Evolutionary conservation across 768 basidiomycete species (phyloP).

Genomic region (Pholiota conissans): DNA sequence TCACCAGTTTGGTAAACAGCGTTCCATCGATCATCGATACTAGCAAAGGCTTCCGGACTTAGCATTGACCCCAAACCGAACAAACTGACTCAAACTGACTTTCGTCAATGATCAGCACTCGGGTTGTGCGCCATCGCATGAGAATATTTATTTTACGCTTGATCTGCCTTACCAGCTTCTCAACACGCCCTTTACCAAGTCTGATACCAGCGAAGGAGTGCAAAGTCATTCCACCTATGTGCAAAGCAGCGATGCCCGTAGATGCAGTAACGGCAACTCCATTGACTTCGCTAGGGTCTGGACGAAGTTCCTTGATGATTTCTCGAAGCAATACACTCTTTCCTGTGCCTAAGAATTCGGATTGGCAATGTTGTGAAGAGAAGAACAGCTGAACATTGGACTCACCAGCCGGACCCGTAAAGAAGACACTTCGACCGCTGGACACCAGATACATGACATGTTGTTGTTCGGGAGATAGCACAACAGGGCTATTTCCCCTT

Average conservation of each 20-base stretch:
- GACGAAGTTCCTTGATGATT: conserved; percentile 49
- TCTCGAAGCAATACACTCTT: conserved; percentile 70
- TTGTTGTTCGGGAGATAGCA: conserved; percentile 40
- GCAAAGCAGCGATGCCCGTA: conserved; percentile 65
- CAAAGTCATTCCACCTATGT: conserved; percentile 69
- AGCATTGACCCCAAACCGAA: too few species aligned
- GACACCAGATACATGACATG: conserved; percentile 45
- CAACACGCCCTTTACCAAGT: conserved; percentile 49
- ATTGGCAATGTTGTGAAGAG: not conserved
- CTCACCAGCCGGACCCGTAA: conserved; percentile 72
- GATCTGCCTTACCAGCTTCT: conserved; percentile 40
- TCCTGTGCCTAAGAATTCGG: conserved; percentile 51
- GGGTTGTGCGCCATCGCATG: conserved; percentile 50
- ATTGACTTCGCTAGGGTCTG: conserved; percentile 22
- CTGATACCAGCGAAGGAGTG: conserved; percentile 70
- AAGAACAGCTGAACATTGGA: not conserved
- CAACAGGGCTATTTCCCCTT: not conserved
- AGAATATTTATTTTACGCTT: conserved; percentile 17
- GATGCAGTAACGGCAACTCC: conserved; percentile 63
- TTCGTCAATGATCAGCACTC: conserved; percentile 72
- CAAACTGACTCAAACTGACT: too few species aligned
- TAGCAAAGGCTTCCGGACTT: conserved; percentile 10
- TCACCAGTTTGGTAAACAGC: conserved; percentile 70
- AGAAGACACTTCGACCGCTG: conserved; percentile 63
- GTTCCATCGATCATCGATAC: conserved; percentile 79